These are phyloP conservation scores for Vachellia pachyceras DNA, from an alignment of 306 rosid species.

Conservation along the genomic window DNA sequence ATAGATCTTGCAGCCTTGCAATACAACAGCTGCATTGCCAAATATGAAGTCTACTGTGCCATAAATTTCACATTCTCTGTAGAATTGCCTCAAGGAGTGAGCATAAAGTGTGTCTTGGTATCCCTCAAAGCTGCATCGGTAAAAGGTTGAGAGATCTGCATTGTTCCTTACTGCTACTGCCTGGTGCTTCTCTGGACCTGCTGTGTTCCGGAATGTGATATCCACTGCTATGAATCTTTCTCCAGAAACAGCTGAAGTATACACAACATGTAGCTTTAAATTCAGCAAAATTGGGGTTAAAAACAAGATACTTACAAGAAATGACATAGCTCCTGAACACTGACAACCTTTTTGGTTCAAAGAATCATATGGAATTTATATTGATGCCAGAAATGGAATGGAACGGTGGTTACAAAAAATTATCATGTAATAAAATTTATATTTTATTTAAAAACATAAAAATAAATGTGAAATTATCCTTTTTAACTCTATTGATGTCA, in stretches of 20 bases:
- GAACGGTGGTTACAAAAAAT: no score
- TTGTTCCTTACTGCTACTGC: conserved; percentile 84
- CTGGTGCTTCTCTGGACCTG: conserved; percentile 78
- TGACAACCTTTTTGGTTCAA: no score
- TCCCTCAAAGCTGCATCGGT: conserved; percentile 84
- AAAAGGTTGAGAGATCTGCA: conserved; percentile 79
- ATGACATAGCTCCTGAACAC: no score
- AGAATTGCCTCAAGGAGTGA: conserved; percentile 79
- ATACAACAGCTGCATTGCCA: conserved; percentile 83
- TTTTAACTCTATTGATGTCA: no score
- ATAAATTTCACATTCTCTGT: conserved; percentile 69
- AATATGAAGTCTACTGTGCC: conserved; percentile 87
- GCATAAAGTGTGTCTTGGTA: conserved; percentile 90
- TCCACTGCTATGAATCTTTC: conserved; percentile 74
- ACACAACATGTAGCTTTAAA: not conserved
- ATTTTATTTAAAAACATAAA: no score
- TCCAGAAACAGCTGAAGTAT: conserved; percentile 68
- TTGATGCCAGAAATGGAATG: no score
- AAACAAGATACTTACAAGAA: no score
- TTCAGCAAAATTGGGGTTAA: not conserved
- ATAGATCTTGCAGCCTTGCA: conserved; percentile 67
- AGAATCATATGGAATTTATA: no score
- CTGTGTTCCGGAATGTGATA: conserved; percentile 79
- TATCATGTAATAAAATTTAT: no score
- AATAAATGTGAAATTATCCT: no score